Conservation (phyloP, 108 stramenopile genomes). For the Cafeteria roenbergensis region DNA sequence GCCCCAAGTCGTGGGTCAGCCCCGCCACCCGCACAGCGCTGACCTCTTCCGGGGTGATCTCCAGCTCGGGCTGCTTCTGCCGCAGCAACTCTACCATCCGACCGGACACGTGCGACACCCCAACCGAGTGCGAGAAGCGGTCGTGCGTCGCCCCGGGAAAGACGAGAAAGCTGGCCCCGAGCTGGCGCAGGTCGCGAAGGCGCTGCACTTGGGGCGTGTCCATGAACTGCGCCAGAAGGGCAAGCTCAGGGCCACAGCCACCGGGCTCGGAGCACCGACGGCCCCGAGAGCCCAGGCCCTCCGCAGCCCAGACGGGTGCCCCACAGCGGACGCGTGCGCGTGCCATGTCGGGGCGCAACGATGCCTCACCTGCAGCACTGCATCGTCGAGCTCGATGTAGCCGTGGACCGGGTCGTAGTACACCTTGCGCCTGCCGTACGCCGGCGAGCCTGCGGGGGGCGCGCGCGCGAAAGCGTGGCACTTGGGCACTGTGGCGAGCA, state of each 20-base stretch:
- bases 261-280: too few species aligned
- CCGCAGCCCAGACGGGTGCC: too few species aligned
- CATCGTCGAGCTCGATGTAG: neutral
- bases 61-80: conserved; percentile 21
- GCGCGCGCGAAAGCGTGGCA: too few species aligned
- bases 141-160: conserved; percentile 40
- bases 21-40: conserved; percentile 43
- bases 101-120: conserved; percentile 40
- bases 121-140: conserved; percentile 37
- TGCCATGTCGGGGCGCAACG: too few species aligned
- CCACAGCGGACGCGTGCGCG: too few species aligned
- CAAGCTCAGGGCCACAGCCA: neutral
- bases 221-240: conserved; percentile 15
- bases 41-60: conserved; percentile 28
- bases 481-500: too few species aligned
- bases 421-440: conserved; percentile 4
- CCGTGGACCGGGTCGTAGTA: conserved; percentile 5
- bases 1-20: conserved; percentile 40
- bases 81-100: conserved; percentile 19
- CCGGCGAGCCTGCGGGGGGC: neutral
- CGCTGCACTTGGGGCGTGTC: conserved; percentile 47
- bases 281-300: too few species aligned
- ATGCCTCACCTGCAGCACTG: too few species aligned
- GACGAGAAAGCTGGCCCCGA: conserved; percentile 36
- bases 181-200: conserved; percentile 37